Conservation (phyloP, 192 early-diverging fungal genomes). For the Radiomyces spectabilis region DNA sequence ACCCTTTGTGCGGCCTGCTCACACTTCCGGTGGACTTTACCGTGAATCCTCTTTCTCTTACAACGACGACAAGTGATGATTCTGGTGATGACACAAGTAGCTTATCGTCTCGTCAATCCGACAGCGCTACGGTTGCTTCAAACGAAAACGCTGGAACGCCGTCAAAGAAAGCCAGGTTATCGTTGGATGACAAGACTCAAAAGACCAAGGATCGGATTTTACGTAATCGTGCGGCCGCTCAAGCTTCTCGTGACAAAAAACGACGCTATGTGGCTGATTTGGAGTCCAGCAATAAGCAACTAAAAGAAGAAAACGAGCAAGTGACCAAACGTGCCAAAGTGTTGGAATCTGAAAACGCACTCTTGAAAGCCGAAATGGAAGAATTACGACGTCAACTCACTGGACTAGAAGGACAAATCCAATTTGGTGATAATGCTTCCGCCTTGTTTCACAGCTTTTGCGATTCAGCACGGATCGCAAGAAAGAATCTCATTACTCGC, state of each 20-base stretch:
- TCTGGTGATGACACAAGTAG: neutral
- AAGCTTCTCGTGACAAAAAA: slow-evolving; percentile 74
- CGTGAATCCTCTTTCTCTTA: slow-evolving; percentile 10
- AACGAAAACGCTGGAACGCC: neutral
- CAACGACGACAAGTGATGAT: neutral
- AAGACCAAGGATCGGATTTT: slow-evolving; percentile 41
- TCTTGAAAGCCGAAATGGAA: slow-evolving; percentile 22
- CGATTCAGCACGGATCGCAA: slow-evolving; percentile 44
- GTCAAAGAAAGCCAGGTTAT: slow-evolving; percentile 5
- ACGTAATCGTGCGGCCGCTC: slow-evolving; percentile 65
- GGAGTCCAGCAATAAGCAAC: slow-evolving; percentile 40
- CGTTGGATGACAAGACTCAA: slow-evolving; percentile 22
- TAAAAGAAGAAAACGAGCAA: slow-evolving; percentile 41
- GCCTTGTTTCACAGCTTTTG: slow-evolving; percentile 39
- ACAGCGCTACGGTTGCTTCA: neutral
- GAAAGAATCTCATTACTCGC: neutral
- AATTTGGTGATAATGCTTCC: slow-evolving; percentile 24
- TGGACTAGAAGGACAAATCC: slow-evolving; percentile 30
- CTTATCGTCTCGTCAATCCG: neutral
- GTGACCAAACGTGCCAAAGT: slow-evolving; percentile 39
- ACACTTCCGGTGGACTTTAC: slow-evolving; percentile 13
- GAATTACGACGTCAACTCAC: slow-evolving; percentile 24
- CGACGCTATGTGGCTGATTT: slow-evolving; percentile 54
- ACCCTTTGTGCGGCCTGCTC: slow-evolving; percentile 8
- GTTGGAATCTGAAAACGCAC: slow-evolving; percentile 41